Evolutionary conservation across 306 rosid species (phyloP), one percentile per base, ranked within the genome.

Genomic region (Phaseolus lunatus): DNA sequence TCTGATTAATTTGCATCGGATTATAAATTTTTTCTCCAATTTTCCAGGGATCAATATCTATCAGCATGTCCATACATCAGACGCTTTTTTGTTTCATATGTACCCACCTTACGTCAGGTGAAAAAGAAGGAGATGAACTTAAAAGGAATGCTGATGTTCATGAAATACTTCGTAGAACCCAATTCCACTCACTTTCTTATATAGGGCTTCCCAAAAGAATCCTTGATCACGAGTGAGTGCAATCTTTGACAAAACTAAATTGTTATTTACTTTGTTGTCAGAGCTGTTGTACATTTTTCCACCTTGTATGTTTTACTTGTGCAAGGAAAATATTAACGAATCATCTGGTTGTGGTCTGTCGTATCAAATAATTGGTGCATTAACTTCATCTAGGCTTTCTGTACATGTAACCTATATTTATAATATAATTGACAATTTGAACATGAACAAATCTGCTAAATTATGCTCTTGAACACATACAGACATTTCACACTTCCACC

Each of bases 61-160:
- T 93, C 83, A 91, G 99, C 92, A 93, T 96, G 99, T 93, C 99
- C 79, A 80, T 96, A 81, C 86, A 91, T 83, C 99, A 96, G 90
- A 96, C 99, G 0, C 87, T 91, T 29, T 96, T 96, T 79, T 96
- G 99, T 85, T 96, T 96, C 73, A 74, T 91, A 82, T 93, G 97
- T 81, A 81, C 96, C 56, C 99, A 96, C 87, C 96, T 96, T 82
- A 87, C 98, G 1, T 76, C 99, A 6, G 99, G 99, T 67, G 99
- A 88, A 89, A 96, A 84, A 79, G 92, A 93, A 27, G 96, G 80
- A 72, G 98, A 96, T 24, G 95, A 89, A 72, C 76, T 79, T 56
- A 92, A 91, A 84, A 87, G 99, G 76, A 92, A 91, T 74, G 81
- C 93, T 29, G 99, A 93, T 79, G 98, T 96, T 61, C 90, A 68